These are phyloP conservation scores for Gaertneriomyces semiglobifer DNA, from an alignment of 192 early-diverging fungal species.

Conservation along the genomic window DNA sequence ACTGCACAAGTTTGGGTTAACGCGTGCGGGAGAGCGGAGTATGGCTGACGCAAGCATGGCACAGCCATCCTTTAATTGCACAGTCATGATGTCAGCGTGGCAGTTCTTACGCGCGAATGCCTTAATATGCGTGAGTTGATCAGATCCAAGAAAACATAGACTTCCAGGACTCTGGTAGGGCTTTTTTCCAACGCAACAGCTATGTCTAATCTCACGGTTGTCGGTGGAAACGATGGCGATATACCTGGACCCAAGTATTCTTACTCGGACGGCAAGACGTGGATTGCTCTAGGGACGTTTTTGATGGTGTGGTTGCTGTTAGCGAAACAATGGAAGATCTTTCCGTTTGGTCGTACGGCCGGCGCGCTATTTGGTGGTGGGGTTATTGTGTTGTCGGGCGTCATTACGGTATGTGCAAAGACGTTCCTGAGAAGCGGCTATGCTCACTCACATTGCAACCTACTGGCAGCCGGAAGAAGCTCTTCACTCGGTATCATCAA, in stretches of 20 bases:
- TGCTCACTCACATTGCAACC: no score
- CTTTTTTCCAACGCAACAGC: no score
- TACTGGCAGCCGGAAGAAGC: conserved; percentile 11
- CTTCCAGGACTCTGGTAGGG: no score
- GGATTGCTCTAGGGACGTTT: conserved; percentile 6
- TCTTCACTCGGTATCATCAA: not conserved
- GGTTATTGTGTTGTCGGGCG: conserved; percentile 6
- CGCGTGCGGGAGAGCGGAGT: no score
- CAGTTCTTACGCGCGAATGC: no score
- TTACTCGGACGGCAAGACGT: conserved; percentile 7
- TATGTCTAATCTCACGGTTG: not conserved
- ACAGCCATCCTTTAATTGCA: no score
- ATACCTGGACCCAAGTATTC: not conserved
- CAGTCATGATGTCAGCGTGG: no score
- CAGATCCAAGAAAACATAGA: no score
- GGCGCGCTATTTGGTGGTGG: conserved; percentile 6
- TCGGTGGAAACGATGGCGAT: not conserved
- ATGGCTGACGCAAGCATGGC: no score
- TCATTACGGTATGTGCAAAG: not conserved
- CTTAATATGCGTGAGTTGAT: no score
- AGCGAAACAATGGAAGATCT: conserved; percentile 10
- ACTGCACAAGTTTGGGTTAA: not conserved
- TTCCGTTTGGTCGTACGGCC: conserved; percentile 11
- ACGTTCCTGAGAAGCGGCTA: not conserved
- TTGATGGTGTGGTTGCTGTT: conserved; percentile 9